Evolutionary conservation across 1,139 yeast genomes (phyloP), one percentile per base, ranked within the genome.

Genomic region (Geotrichum reessii): DNA sequence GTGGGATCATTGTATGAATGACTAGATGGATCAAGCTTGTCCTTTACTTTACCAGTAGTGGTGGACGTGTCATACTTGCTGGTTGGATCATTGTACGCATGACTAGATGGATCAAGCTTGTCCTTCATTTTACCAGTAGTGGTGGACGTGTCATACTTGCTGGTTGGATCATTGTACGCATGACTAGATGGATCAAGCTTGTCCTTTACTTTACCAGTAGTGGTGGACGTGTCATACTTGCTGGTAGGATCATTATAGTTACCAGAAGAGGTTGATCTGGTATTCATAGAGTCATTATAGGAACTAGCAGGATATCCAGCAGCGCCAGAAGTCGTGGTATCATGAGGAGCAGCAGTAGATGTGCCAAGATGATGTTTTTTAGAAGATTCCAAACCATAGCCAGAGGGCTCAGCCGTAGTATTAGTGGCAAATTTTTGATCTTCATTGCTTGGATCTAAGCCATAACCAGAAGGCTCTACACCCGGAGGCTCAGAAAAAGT

Each of bases 71-170:
- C n/a, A n/a, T n/a, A n/a, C n/a, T n/a, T n/a, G 37, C 37, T 31
- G 37, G 37, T 31, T 11, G 40, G 40, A 33, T 33, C 40, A 33
- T 28, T 21, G 40, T 28, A 49, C 12, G 2, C 42, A 31, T 31
- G 17, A 19, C 21, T 19, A 6, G 19, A 14, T 21, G n/a, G 50
- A 47, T 19, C 6, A 12, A 46, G 48, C 9, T n/a, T 25, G 7
- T 25, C 28, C 28, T 5, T 25, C 7, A 25, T 7, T 4, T 25
- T 25, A 25, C 28, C 28, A 25, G 28, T 25, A 4, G 37, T 28
- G 12, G 51, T 51, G 21, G 48, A 25, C 1, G 58, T 56, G 17
- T 56, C 52, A 33, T 56, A 51, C 55, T 56, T 51, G 55, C 55
- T 52, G 33, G 58, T 25, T 5, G 28, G 28, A 7, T 25, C 28